Evolutionary conservation across 345 rosid genomes (phyloP).

Genomic region (Hibiscus mutabilis): DNA sequence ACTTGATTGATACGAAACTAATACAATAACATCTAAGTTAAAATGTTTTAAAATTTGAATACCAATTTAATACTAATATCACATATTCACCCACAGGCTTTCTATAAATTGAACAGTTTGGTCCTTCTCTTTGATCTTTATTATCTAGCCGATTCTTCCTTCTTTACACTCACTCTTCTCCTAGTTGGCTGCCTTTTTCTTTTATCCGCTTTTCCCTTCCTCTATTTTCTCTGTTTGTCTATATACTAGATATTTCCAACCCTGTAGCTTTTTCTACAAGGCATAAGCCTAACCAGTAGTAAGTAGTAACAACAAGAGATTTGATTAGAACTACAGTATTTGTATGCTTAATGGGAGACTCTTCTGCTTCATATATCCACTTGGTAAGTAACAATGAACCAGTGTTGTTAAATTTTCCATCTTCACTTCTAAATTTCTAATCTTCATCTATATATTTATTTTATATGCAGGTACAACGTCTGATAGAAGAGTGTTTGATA

Average conservation of each 20-base stretch:
- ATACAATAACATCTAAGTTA: too few relatives aligned
- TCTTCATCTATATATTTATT: too few relatives aligned
- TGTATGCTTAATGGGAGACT: conserved; percentile 23
- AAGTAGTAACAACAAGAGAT: too few relatives aligned
- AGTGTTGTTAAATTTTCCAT: neutral
- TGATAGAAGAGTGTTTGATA: conserved; percentile 77
- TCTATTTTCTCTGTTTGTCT: too few relatives aligned
- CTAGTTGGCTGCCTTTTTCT: neutral
- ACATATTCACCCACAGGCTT: neutral
- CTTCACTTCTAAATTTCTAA: neutral
- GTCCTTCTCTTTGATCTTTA: neutral
- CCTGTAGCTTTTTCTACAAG: too few relatives aligned
- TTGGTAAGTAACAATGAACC: conserved; percentile 25
- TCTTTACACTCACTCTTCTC: neutral
- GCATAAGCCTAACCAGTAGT: too few relatives aligned
- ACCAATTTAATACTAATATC: too few relatives aligned
- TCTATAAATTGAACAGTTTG: conserved; percentile 12
- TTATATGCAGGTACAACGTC: conserved; percentile 66
- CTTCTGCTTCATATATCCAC: conserved; percentile 59
- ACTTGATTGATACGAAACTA: too few relatives aligned
- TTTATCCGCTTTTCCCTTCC: conserved; percentile 1
- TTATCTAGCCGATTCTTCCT: too few relatives aligned
- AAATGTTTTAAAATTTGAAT: too few relatives aligned
- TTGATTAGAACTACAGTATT: too few relatives aligned
- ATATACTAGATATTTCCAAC: neutral